Percentiles rank a stretch among this genome's conserved stretches.
Evolutionary conservation across 2,329 filamentous ascomycete genomes (phyloP).

Genomic region (Setomelanomma holmii): DNA sequence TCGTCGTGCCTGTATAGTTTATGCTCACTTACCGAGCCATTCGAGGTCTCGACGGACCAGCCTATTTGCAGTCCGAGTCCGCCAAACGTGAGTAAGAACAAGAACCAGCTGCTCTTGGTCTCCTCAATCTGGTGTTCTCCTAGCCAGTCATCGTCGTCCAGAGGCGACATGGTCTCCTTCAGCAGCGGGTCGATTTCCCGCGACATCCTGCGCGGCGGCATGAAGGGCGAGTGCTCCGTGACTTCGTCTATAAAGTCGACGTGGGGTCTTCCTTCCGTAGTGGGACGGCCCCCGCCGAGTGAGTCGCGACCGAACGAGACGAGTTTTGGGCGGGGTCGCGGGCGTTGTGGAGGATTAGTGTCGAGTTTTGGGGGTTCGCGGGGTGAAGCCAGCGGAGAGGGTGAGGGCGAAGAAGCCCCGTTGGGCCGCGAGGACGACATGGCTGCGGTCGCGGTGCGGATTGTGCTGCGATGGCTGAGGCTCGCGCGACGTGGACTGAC

Average conservation of each 20-base stretch:
- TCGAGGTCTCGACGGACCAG: constrained; percentile 94
- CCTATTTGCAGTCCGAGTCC: constrained; percentile 90
- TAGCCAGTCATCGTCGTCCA: constrained; percentile 51
- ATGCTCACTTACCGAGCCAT: constrained; percentile 71
- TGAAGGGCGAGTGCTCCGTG: constrained; percentile 45
- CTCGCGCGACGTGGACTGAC: constrained; percentile 22
- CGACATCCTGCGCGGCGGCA: constrained; percentile 34
- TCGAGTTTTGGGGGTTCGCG: constrained; percentile 24
- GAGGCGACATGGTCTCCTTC: constrained; percentile 43
- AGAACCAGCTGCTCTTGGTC: constrained; percentile 83
- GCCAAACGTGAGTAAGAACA: constrained; percentile 83
- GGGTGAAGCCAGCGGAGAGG: constrained; percentile 19
- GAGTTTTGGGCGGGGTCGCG: constrained; percentile 39
- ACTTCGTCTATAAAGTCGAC: constrained; percentile 44
- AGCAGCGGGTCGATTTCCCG: constrained; percentile 40
- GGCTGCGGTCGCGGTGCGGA: constrained; percentile 16
- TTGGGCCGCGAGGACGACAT: constrained; percentile 24
- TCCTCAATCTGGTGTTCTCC: constrained; percentile 60
- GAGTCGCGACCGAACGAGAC: constrained; percentile 46
- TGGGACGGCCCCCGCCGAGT: constrained; percentile 23
- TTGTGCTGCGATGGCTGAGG: constrained; percentile 16
- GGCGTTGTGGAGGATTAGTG: constrained; percentile 19
- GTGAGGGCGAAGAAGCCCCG: constrained; percentile 14
- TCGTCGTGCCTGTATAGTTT: constrained; percentile 1
- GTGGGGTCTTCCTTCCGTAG: constrained; percentile 21